Conservation (phyloP, 169 alveolate species). For the Neospora caninum region DNA sequence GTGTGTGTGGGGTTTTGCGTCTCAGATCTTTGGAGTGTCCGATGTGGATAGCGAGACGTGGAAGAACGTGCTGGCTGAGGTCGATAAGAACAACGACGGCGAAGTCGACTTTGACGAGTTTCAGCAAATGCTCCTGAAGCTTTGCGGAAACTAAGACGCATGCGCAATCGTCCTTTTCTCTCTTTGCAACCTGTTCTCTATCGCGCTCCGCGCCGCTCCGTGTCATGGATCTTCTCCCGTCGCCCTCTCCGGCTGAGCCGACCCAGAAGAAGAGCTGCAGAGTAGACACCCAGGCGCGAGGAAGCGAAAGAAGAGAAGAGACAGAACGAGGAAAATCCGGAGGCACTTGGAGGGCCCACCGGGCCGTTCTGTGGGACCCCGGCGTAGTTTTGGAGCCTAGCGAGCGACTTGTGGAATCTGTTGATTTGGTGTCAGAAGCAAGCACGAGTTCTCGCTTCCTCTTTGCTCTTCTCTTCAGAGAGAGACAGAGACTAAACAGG, state of each 20-base stretch:
- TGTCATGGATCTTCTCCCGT: neutral
- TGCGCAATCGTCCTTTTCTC: neutral
- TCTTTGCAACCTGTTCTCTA: neutral
- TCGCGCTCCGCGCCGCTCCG: neutral
- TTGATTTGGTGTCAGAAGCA: no score
- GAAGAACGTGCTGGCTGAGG: constrained; percentile 59
- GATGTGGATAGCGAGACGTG: constrained; percentile 62
- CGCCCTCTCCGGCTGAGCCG: neutral
- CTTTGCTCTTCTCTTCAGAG: no score
- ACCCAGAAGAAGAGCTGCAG: neutral
- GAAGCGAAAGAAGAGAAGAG: no score
- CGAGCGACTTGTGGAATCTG: no score
- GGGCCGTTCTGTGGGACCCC: no score
- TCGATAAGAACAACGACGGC: constrained; percentile 68
- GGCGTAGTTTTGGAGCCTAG: no score
- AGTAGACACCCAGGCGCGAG: neutral
- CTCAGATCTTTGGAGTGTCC: constrained; percentile 67
- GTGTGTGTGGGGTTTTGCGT: neutral
- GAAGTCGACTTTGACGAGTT: constrained; percentile 68
- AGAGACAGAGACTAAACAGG: no score
- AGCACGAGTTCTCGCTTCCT: no score
- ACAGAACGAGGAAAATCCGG: no score
- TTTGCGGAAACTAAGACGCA: constrained; percentile 21
- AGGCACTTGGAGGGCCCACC: neutral
- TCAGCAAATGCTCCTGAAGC: constrained; percentile 65